Conservation (phyloP, 441 rosid species). For the Syzygium syzygioides region DNA sequence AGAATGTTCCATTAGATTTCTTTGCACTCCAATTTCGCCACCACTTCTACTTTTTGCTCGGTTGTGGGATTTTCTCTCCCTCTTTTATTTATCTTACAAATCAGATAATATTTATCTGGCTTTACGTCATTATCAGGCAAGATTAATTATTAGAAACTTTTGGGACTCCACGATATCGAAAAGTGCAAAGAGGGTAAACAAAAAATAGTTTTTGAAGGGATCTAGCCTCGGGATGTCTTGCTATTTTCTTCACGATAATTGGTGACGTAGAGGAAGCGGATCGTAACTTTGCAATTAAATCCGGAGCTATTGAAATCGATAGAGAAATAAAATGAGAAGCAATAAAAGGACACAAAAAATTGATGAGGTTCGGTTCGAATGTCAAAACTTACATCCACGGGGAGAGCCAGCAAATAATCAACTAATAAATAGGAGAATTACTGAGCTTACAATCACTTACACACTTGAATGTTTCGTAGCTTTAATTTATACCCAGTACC, state of each 20-base stretch:
- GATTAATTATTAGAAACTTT: not conserved
- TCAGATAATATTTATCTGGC: not conserved
- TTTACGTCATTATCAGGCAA: not conserved
- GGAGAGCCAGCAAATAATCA: not conserved
- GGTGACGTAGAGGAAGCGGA: no score
- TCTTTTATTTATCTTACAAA: no score
- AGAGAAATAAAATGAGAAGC: no score
- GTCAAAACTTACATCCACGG: rapidly evolving
- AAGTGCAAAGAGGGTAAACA: not conserved
- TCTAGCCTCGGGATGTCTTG: not conserved
- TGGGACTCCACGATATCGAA: not conserved
- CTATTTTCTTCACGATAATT: no score
- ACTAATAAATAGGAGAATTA: no score
- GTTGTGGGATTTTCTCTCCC: not conserved
- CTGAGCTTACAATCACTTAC: no score
- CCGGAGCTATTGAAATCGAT: no score
- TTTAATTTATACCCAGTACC: no score
- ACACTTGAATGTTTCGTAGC: no score
- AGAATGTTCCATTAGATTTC: not conserved
- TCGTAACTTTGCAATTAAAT: no score
- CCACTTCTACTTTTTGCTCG: not conserved
- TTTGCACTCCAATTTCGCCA: not conserved
- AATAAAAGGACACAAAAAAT: not conserved
- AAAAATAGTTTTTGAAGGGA: not conserved
- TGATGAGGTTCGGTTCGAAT: rapidly evolving